These are phyloP conservation scores for Colletotrichum lini DNA, from an alignment of 2,329 filamentous ascomycete species.

Conservation along the genomic window DNA sequence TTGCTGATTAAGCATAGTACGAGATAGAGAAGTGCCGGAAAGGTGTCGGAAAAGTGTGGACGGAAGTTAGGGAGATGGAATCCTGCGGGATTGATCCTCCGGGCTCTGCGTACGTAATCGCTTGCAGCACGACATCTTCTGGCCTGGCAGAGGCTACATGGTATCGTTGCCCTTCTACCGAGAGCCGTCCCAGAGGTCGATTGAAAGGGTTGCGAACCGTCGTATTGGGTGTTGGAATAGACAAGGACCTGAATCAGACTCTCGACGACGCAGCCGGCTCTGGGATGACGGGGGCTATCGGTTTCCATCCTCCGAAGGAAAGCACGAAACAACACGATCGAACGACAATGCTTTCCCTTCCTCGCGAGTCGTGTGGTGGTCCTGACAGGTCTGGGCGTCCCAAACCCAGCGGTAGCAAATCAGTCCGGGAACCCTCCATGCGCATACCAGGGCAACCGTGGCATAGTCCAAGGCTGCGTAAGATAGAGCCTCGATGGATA, in stretches of 20 bases:
- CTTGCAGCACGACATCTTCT: background rate
- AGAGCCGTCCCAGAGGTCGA: background rate
- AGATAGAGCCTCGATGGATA: conserved; percentile 15
- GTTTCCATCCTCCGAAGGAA: conserved; percentile 4
- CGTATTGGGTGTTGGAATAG: background rate
- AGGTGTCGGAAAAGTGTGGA: background rate
- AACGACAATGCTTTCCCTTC: conserved; percentile 13
- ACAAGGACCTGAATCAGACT: background rate
- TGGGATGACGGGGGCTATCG: conserved; percentile 9
- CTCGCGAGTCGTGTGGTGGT: background rate
- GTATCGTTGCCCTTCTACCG: no score
- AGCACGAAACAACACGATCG: conserved; percentile 29
- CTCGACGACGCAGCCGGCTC: background rate
- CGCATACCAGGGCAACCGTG: background rate
- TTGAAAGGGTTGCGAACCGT: conserved; percentile 3
- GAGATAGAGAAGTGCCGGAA: background rate
- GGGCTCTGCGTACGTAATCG: background rate
- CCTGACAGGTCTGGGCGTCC: conserved; percentile 39
- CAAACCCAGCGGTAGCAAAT: conserved; percentile 11
- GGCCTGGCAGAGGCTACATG: background rate
- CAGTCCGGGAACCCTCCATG: background rate
- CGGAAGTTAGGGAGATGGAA: background rate
- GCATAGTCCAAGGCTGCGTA: background rate
- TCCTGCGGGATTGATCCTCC: background rate
- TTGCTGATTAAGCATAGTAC: background rate